Percentiles rank a stretch among this genome's conserved stretches.
These are phyloP conservation scores for Raffaelea arxii DNA, from an alignment of 2,329 filamentous ascomycete species.

Conservation along the genomic window DNA sequence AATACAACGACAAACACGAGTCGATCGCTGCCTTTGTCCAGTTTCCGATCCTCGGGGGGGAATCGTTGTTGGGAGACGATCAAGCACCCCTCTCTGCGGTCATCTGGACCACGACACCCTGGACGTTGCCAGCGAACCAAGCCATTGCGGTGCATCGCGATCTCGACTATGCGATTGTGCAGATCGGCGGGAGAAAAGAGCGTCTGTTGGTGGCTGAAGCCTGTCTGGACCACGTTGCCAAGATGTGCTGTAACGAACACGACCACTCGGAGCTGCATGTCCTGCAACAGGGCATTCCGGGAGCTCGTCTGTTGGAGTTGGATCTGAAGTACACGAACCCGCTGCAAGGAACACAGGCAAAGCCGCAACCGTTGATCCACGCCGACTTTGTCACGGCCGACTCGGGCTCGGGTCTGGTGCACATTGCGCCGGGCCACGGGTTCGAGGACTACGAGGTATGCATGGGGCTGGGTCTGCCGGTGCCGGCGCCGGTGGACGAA, in stretches of 20 bases:
- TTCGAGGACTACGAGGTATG: constrained; percentile 93
- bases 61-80: background rate
- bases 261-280: constrained; percentile 52
- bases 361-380: constrained; percentile 61
- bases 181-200: constrained; percentile 33
- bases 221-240: constrained; percentile 41
- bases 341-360: constrained; percentile 49
- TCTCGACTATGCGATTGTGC: constrained; percentile 63
- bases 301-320: constrained; percentile 53
- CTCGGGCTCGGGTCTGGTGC: constrained; percentile 92
- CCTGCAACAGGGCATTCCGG: constrained; percentile 60
- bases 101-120: constrained; percentile 98
- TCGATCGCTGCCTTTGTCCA: constrained; percentile 70
- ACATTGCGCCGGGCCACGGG: constrained; percentile 87
- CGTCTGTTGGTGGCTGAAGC: constrained; percentile 64
- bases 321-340: constrained; percentile 61
- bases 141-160: constrained; percentile 75
- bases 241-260: constrained; percentile 15
- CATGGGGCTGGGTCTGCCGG: constrained; percentile 56
- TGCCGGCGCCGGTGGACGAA: constrained; percentile 75
- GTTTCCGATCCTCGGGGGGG: constrained; percentile 48
- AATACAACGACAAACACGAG: constrained; percentile 67
- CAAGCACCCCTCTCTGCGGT: constrained; percentile 54
- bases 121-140: constrained; percentile 89
- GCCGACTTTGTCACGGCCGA: constrained; percentile 83